A percentile compares a stretch with the other conserved stretches of the same genome.
Evolutionary conservation across 2,329 filamentous ascomycete species (phyloP).

Genomic region (Aspergillus quadricinctus): DNA sequence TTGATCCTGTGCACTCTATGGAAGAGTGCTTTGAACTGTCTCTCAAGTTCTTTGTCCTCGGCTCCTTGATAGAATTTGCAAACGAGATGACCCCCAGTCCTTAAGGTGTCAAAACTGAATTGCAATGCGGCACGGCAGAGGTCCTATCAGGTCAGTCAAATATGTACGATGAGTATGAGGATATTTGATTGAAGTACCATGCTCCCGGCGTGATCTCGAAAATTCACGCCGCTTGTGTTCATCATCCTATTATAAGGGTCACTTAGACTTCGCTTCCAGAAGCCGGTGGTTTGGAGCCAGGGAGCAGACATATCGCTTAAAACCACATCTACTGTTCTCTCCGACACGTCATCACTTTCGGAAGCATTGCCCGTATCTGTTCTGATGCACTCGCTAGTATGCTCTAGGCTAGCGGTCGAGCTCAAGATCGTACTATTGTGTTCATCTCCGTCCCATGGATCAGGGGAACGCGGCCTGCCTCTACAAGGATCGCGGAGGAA

Average conservation of each 20-base stretch:
- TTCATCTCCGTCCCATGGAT: slow-evolving; percentile 1
- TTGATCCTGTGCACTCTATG: slow-evolving; percentile 79
- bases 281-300: slow-evolving; percentile 77
- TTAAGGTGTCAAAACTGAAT: slow-evolving; percentile 82
- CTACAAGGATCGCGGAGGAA: slow-evolving; percentile 65
- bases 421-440: background rate
- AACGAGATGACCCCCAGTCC: slow-evolving; percentile 79
- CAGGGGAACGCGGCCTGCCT: slow-evolving; percentile 47
- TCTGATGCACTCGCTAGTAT: background rate
- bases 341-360: slow-evolving; percentile 31
- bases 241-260: slow-evolving; percentile 97
- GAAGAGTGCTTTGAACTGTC: slow-evolving; percentile 71
- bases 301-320: slow-evolving; percentile 99
- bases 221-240: slow-evolving; percentile 88
- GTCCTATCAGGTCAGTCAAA: slow-evolving; percentile 55
- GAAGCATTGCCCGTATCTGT: slow-evolving; percentile 7
- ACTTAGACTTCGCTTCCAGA: slow-evolving; percentile 85
- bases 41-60: slow-evolving; percentile 78
- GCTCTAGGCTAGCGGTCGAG: background rate
- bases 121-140: slow-evolving; percentile 79
- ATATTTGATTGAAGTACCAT: slow-evolving; percentile 63
- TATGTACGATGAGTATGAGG: background rate
- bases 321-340: slow-evolving; percentile 78
- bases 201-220: slow-evolving; percentile 85
- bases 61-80: slow-evolving; percentile 96